phyloP scores from a whole-genome alignment of 352 stramenopile genomes.

The Phytopythium litorale region DNA sequence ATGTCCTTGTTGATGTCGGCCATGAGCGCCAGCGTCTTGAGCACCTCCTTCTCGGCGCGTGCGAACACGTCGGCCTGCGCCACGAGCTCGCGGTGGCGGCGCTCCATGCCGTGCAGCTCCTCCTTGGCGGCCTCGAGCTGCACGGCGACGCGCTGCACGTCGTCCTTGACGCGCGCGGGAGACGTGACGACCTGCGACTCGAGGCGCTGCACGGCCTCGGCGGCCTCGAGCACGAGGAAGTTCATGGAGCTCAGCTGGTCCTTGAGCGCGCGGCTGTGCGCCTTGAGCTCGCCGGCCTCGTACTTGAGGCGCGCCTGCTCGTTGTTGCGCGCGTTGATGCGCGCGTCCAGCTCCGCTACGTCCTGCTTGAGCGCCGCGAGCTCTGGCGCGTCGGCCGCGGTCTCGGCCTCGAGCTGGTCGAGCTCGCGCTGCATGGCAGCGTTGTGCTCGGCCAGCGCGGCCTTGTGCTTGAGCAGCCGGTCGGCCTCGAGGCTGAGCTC shows the following conservation, averaged over 20 bases:
- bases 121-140: slow-evolving; percentile 72
- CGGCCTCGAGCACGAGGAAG: slow-evolving; percentile 83
- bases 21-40: slow-evolving; percentile 59
- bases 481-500: slow-evolving; percentile 81
- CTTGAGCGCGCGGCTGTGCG: slow-evolving; percentile 72
- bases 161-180: slow-evolving; percentile 78
- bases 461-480: slow-evolving; percentile 35
- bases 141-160: slow-evolving; percentile 50
- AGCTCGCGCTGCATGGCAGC: slow-evolving; percentile 57
- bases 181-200: slow-evolving; percentile 88
- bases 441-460: slow-evolving; percentile 56
- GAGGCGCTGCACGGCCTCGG: slow-evolving; percentile 78
- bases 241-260: slow-evolving; percentile 61
- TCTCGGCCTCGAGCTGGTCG: slow-evolving; percentile 50
- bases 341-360: slow-evolving; percentile 73
- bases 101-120: slow-evolving; percentile 62
- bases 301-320: slow-evolving; percentile 84
- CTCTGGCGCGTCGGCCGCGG: slow-evolving; percentile 49
- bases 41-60: slow-evolving; percentile 62
- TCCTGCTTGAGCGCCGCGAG: slow-evolving; percentile 70
- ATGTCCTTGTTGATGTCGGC: slow-evolving; percentile 62
- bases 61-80: slow-evolving; percentile 65
- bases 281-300: slow-evolving; percentile 80
- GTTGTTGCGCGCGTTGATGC: slow-evolving; percentile 91
- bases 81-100: slow-evolving; percentile 47